phyloP scores from a whole-genome alignment of 2,329 filamentous ascomycete genomes.

The Cercospora sp. region DNA sequence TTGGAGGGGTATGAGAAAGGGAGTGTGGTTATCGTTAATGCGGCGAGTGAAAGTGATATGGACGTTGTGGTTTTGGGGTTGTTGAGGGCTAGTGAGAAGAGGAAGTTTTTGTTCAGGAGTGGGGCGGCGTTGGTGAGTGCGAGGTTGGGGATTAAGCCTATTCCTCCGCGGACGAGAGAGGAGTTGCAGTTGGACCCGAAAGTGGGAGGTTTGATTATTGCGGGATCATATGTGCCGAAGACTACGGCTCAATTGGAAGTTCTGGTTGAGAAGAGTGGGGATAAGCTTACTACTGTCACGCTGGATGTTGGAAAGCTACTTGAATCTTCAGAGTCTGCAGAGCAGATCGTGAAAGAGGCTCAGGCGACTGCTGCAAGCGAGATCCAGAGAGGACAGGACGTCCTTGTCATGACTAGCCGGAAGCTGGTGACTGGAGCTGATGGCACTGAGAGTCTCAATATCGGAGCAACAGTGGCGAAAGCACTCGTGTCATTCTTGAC shows the following conservation, averaged over 20 bases:
- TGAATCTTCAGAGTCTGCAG: slow-evolving; percentile 39
- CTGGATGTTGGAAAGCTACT: slow-evolving; percentile 54
- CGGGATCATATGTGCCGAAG: slow-evolving; percentile 60
- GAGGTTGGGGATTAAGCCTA: slow-evolving; percentile 54
- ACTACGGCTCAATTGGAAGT: slow-evolving; percentile 57
- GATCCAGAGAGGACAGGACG: slow-evolving; percentile 52
- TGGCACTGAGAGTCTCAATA: slow-evolving; percentile 54
- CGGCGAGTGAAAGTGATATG: slow-evolving; percentile 56
- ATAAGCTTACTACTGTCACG: slow-evolving; percentile 48
- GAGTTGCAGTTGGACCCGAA: slow-evolving; percentile 43
- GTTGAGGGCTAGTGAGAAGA: slow-evolving; percentile 41
- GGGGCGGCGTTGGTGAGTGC: slow-evolving; percentile 53
- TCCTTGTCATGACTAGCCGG: slow-evolving; percentile 61
- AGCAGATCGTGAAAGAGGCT: slow-evolving; percentile 41
- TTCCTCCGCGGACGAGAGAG: slow-evolving; percentile 52
- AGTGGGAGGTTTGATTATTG: slow-evolving; percentile 56
- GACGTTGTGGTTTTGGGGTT: slow-evolving; percentile 56
- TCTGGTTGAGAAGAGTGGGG: slow-evolving; percentile 43
- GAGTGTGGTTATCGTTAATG: slow-evolving; percentile 54
- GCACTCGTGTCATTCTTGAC: slow-evolving; percentile 54
- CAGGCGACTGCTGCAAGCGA: slow-evolving; percentile 36
- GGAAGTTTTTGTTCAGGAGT: slow-evolving; percentile 50
- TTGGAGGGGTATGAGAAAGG: slow-evolving; percentile 43
- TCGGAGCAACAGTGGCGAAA: slow-evolving; percentile 55
- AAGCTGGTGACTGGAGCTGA: slow-evolving; percentile 53